Evolutionary conservation across 1,139 yeast species (phyloP).

Genomic region (Taphrina betulina): DNA sequence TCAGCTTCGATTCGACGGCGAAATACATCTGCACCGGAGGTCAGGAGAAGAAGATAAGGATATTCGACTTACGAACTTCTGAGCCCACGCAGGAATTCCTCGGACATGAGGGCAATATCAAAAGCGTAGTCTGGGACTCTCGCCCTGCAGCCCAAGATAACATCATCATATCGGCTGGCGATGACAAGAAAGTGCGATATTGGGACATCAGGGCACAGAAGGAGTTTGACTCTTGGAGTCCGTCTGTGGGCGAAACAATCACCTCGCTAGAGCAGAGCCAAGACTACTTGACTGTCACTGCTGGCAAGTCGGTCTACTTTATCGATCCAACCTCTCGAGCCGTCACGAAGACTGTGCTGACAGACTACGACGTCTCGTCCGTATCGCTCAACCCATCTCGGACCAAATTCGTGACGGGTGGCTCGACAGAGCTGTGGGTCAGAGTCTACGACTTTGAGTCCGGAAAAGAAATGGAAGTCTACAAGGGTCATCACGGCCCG

Average conservation of each 20-base stretch:
- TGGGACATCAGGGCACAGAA: conserved; percentile 41
- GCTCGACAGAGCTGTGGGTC: conserved; percentile 45
- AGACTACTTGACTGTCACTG: conserved; percentile 41
- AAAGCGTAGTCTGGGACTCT: conserved; percentile 38
- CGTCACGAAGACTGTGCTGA: conserved; percentile 39
- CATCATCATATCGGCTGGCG: conserved; percentile 40
- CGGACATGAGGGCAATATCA: conserved; percentile 37
- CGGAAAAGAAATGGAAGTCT: conserved; percentile 40
- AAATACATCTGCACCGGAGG: conserved; percentile 38
- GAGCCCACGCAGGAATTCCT: conserved; percentile 34
- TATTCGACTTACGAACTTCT: conserved; percentile 37
- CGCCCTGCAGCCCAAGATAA: conserved; percentile 28
- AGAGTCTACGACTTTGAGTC: conserved; percentile 43
- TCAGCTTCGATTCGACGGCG: conserved; percentile 36
- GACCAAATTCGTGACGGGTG: conserved; percentile 43
- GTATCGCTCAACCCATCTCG: conserved; percentile 41
- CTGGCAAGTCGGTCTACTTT: conserved; percentile 41
- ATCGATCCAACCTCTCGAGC: conserved; percentile 39
- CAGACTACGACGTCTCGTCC: conserved; percentile 44
- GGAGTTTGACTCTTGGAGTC: conserved; percentile 28
- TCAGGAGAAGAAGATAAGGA: conserved; percentile 38
- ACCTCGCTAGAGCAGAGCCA: conserved; percentile 34
- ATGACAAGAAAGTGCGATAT: conserved; percentile 42
- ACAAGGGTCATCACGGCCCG: conserved; percentile 47
- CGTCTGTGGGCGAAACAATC: conserved; percentile 11